phyloP scores from a whole-genome alignment of 1,284 basidiomycete species.

The Athelia sp. region DNA sequence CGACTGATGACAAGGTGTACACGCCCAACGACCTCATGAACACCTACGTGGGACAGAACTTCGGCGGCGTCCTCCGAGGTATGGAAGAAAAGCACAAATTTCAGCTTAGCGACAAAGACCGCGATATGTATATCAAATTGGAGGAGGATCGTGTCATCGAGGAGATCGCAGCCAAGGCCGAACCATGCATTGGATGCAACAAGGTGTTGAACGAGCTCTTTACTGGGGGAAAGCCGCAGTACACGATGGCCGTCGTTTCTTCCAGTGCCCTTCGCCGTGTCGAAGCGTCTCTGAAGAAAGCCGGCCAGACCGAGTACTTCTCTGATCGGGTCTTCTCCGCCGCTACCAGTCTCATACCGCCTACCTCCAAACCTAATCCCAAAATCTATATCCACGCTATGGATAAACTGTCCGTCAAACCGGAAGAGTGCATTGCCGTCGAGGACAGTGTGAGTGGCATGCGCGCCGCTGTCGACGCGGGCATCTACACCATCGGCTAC shows the following conservation, averaged over 20 bases:
- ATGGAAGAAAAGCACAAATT: constrained; percentile 17
- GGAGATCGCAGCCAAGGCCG: constrained; percentile 15
- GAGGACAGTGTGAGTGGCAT: constrained; percentile 22
- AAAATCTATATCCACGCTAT: constrained; percentile 22
- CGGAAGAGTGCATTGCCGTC: constrained; percentile 17
- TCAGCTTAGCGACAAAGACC: constrained; percentile 9
- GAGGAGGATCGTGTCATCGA: constrained; percentile 20
- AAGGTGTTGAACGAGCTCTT: constrained; percentile 11
- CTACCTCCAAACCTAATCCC: constrained; percentile 22
- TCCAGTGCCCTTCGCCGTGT: constrained; percentile 20
- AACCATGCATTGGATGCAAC: constrained; percentile 16
- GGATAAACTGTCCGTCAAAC: constrained; percentile 16
- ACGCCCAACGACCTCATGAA: constrained; percentile 18
- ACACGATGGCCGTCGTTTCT: constrained; percentile 19
- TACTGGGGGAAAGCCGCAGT: constrained; percentile 10
- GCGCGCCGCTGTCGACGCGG: constrained; percentile 16
- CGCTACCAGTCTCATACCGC: constrained; percentile 18
- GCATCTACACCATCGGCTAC: constrained; percentile 15
- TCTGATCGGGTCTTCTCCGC: constrained; percentile 18
- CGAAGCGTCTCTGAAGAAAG: constrained; percentile 19
- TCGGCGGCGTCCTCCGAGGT: constrained; percentile 20
- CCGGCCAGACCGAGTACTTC: constrained; percentile 17
- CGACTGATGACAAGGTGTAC: constrained; percentile 16
- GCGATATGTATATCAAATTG: constrained; percentile 16
- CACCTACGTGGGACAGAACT: constrained; percentile 23